These are phyloP conservation scores for Alternaria gaisen DNA, from an alignment of 2,329 filamentous ascomycete species.

Conservation along the genomic window DNA sequence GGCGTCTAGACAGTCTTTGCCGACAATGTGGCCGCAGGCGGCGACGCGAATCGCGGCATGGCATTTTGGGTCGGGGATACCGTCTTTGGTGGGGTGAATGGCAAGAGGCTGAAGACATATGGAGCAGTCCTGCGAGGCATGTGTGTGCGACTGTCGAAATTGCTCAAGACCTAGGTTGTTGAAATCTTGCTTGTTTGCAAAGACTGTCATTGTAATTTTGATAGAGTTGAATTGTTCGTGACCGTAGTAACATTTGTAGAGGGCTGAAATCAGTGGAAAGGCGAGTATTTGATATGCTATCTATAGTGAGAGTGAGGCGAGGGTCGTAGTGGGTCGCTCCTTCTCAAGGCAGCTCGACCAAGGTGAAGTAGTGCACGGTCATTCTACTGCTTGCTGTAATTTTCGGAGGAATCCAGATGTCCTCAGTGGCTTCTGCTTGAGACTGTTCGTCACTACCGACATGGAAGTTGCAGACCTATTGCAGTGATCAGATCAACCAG, in stretches of 20 bases:
- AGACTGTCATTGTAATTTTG: constrained; percentile 21
- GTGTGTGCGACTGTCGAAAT: constrained; percentile 14
- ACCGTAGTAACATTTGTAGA: background rate
- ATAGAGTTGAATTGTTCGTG: background rate
- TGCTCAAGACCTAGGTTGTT: constrained; percentile 17
- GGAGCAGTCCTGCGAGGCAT: constrained; percentile 26
- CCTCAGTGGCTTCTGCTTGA: background rate
- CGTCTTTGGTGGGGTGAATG: constrained; percentile 8
- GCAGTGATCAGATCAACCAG: background rate
- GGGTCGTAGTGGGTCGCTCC: background rate
- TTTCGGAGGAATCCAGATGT: background rate
- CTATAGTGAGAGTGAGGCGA: constrained; percentile 2
- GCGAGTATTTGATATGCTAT: background rate
- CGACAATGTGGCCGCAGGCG: constrained; percentile 29
- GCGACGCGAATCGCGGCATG: constrained; percentile 28
- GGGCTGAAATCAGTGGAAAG: background rate
- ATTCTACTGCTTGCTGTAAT: background rate
- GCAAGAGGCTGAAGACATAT: constrained; percentile 26
- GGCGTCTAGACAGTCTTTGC: constrained; percentile 25
- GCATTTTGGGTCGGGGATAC: background rate
- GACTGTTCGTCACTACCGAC: background rate
- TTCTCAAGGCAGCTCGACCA: background rate
- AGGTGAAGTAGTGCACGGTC: background rate
- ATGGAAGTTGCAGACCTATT: background rate
- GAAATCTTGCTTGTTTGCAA: constrained; percentile 24